A percentile compares a stretch with the other conserved stretches of the same genome.
Conservation (phyloP, 2,329 filamentous ascomycete species). For the Arthroderma sp. region DNA sequence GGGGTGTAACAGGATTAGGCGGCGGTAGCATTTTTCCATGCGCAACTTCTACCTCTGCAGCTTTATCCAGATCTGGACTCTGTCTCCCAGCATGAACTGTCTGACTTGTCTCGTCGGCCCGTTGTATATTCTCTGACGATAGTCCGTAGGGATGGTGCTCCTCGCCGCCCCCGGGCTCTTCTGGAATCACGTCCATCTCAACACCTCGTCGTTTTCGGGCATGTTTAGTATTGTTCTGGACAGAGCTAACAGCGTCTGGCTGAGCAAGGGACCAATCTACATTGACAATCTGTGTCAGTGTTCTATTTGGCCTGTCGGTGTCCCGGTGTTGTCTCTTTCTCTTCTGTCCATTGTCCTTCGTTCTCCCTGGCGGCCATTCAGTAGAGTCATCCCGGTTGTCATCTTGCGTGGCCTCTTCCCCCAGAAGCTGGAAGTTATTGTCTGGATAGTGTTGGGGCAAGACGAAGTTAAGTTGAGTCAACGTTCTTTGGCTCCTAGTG, state of each 20-base stretch:
- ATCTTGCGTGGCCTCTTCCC: conserved; percentile 15
- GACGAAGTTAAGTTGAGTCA: conserved; percentile 34
- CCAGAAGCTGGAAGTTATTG: conserved; percentile 25
- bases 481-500: conserved; percentile 26
- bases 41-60: background rate
- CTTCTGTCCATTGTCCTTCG: background rate
- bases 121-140: background rate
- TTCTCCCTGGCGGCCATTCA: background rate
- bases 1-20: conserved; percentile 22
- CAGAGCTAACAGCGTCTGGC: background rate
- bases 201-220: conserved; percentile 1
- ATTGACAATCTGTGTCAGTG: conserved; percentile 10
- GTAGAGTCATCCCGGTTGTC: conserved; percentile 10
- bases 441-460: conserved; percentile 14
- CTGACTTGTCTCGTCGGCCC: background rate
- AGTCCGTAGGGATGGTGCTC: background rate
- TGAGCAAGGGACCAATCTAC: background rate
- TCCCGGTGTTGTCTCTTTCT: background rate
- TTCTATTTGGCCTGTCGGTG: background rate
- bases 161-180: conserved; percentile 4
- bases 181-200: conserved; percentile 7
- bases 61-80: background rate
- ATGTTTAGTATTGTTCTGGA: background rate
- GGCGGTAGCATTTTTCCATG: background rate
- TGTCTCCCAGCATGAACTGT: background rate